phyloP scores from a whole-genome alignment of 148 eudicot species.

The Chenopodium album region DNA sequence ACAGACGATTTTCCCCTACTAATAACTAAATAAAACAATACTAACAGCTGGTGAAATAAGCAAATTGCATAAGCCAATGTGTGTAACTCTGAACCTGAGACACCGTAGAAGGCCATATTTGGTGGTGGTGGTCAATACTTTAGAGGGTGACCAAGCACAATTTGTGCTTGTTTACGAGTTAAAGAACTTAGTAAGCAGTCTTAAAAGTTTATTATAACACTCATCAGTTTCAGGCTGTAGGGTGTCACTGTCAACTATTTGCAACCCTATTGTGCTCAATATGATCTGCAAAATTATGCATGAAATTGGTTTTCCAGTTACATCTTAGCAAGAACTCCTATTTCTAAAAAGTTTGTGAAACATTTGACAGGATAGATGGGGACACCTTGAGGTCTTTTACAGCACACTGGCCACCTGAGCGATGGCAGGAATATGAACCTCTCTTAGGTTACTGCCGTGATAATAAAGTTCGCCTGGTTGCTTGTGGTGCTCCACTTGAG shows the following conservation, averaged over 20 bases:
- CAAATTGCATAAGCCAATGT: too few relatives aligned
- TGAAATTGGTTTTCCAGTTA: background rate
- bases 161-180: background rate
- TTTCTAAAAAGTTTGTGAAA: conserved; percentile 20
- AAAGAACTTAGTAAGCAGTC: background rate
- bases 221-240: background rate
- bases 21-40: too few relatives aligned
- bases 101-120: background rate
- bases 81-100: background rate
- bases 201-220: background rate
- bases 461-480: conserved; percentile 66
- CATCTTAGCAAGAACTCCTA: background rate
- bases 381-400: conserved; percentile 61
- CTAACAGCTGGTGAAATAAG: too few relatives aligned
- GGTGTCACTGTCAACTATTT: background rate
- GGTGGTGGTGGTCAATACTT: too few relatives aligned
- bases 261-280: background rate
- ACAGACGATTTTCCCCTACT: too few relatives aligned
- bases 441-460: conserved; percentile 80
- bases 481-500: conserved; percentile 95
- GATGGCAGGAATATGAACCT: conserved; percentile 94
- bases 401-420: conserved; percentile 80
- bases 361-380: conserved; percentile 69
- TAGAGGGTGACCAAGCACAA: too few relatives aligned
- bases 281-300: background rate